These are phyloP conservation scores for Collybiopsis luxurians DNA, from an alignment of 768 basidiomycete species.

Conservation along the genomic window DNA sequence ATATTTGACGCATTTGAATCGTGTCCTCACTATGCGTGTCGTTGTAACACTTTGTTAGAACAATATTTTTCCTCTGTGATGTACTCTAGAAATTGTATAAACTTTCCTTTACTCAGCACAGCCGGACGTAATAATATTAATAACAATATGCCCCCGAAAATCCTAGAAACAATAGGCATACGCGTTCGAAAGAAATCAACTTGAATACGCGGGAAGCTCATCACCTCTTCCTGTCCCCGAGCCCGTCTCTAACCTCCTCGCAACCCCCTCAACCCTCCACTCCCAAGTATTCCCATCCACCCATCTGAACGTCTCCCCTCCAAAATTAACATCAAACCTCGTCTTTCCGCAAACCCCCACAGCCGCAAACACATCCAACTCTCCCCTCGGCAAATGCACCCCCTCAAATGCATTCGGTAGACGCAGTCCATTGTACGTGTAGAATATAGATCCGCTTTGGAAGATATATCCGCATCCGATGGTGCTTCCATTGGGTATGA, in stretches of 20 bases:
- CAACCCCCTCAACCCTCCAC: conserved; percentile 63
- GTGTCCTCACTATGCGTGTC: too few relatives aligned
- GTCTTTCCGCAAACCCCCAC: conserved; percentile 55
- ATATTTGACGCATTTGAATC: too few relatives aligned
- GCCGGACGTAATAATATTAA: too few relatives aligned
- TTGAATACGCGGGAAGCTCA: conserved; percentile 42
- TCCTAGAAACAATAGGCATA: too few relatives aligned
- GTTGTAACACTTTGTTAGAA: too few relatives aligned
- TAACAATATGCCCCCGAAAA: too few relatives aligned
- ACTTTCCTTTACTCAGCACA: too few relatives aligned
- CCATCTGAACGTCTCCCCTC: conserved; percentile 58
- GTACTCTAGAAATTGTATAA: too few relatives aligned
- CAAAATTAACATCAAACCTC: conserved; percentile 65
- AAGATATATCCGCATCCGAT: conserved; percentile 69
- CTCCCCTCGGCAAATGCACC: conserved; percentile 49
- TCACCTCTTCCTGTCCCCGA: conserved; percentile 25
- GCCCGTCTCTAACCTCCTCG: conserved; percentile 43
- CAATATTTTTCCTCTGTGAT: too few relatives aligned
- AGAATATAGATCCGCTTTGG: conserved; percentile 50
- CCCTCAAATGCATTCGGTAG: conserved; percentile 58
- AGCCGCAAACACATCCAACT: conserved; percentile 61
- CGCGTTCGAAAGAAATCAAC: too few relatives aligned
- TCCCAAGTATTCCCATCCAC: conserved; percentile 61
- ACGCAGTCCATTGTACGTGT: conserved; percentile 59
- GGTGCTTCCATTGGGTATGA: conserved; percentile 41